Evolutionary conservation across 2,329 filamentous ascomycete species (phyloP).

Genomic region (Arthrobotrys entomopaga): DNA sequence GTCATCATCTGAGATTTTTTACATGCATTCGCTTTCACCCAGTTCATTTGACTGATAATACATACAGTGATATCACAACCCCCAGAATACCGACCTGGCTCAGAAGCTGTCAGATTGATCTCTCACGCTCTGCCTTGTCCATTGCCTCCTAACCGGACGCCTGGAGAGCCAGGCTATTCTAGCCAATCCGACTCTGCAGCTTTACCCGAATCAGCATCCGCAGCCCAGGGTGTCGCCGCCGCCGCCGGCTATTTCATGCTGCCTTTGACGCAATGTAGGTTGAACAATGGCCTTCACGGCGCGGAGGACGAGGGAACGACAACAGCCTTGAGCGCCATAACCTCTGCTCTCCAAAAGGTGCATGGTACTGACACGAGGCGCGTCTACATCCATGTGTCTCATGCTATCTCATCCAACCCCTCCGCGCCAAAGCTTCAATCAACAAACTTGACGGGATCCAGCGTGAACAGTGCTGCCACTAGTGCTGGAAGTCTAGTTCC

Average conservation of each 20-base stretch:
- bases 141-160: constrained; percentile 55
- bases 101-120: constrained; percentile 58
- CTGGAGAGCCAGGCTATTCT: constrained; percentile 47
- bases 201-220: constrained; percentile 58
- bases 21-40: not conserved
- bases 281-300: constrained; percentile 51
- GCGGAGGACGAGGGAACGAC: constrained; percentile 58
- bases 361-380: constrained; percentile 56
- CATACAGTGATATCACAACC: constrained; percentile 48
- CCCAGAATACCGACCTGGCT: constrained; percentile 55
- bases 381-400: constrained; percentile 58
- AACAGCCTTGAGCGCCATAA: constrained; percentile 57
- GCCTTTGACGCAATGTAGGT: constrained; percentile 55
- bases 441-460: constrained; percentile 55
- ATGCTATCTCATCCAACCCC: constrained; percentile 58
- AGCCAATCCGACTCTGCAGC: constrained; percentile 50
- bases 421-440: constrained; percentile 57
- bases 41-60: not conserved
- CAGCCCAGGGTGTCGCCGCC: constrained; percentile 58
- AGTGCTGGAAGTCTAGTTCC: constrained; percentile 56
- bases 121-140: constrained; percentile 59
- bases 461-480: constrained; percentile 50
- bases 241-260: constrained; percentile 59
- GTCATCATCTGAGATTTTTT: constrained; percentile 13
- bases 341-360: constrained; percentile 57